These are phyloP conservation scores for Alternaria ethzedia DNA, from an alignment of 2,329 filamentous ascomycete species.

Conservation along the genomic window DNA sequence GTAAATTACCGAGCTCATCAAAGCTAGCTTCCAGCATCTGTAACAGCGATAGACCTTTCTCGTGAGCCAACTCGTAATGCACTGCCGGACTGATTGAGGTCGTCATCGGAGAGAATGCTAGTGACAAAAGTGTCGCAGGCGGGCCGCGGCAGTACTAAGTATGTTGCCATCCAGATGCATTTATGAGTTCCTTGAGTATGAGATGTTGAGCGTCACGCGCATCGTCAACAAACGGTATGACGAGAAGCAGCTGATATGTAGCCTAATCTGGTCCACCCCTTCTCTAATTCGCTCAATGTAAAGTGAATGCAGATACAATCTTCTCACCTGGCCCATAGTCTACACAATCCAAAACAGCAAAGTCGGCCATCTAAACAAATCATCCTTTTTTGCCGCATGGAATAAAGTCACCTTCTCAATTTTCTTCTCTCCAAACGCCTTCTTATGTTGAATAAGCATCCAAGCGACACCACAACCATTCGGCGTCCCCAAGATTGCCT, in stretches of 20 bases:
- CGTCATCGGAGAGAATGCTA: background rate
- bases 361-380: constrained; percentile 1
- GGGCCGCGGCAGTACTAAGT: background rate
- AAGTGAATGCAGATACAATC: background rate
- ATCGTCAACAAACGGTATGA: background rate
- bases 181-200: background rate
- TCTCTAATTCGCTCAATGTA: background rate
- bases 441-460: constrained; percentile 10
- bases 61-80: background rate
- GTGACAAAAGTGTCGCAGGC: background rate
- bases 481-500: constrained; percentile 16
- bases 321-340: background rate
- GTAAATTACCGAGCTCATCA: background rate
- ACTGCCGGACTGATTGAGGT: background rate
- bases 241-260: background rate
- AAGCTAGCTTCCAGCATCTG: background rate
- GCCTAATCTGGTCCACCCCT: background rate
- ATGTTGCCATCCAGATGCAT: background rate
- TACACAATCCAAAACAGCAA: constrained; percentile 9
- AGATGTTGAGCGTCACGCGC: background rate
- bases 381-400: background rate
- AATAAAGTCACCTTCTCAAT: constrained; percentile 12
- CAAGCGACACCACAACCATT: constrained; percentile 7
- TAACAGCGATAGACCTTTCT: background rate
- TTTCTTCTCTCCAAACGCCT: background rate